A percentile compares a stretch with the other conserved stretches of the same genome.
These are phyloP conservation scores for Mercurialis annua DNA, from an alignment of 345 rosid genomes.

Conservation along the genomic window DNA sequence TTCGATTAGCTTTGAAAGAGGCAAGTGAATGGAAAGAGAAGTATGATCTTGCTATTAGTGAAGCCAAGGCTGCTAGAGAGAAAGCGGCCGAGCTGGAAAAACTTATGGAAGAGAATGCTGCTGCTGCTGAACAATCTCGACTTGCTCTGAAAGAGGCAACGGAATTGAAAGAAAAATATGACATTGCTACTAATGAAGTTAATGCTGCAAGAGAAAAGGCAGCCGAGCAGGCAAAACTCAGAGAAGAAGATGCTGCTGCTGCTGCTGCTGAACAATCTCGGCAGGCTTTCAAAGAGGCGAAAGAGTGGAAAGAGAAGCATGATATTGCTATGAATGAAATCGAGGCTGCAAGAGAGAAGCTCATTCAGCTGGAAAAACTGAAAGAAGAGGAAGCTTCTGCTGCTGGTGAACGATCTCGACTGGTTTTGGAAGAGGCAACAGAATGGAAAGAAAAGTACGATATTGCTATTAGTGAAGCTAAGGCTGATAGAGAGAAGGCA, in stretches of 20 bases:
- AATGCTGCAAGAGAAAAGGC: constrained; percentile 23
- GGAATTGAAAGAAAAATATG: constrained; percentile 42
- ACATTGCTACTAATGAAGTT: constrained; percentile 28
- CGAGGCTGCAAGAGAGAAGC: constrained; percentile 17
- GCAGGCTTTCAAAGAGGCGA: constrained; percentile 19
- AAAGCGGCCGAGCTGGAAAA: constrained; percentile 17
- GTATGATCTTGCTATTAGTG: constrained; percentile 32
- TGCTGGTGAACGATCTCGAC: constrained; percentile 8
- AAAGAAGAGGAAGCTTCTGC: constrained; percentile 6
- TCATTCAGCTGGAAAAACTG: constrained; percentile 7
- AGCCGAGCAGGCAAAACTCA: not conserved
- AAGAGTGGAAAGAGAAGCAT: constrained; percentile 41
- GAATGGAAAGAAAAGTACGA: constrained; percentile 43
- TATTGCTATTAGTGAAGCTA: constrained; percentile 26
- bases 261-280: constrained; percentile 9
- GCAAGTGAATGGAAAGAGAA: constrained; percentile 39
- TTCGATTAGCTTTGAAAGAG: constrained; percentile 13
- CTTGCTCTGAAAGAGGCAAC: constrained; percentile 18
- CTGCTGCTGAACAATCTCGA: constrained; percentile 7
- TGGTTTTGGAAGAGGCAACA: constrained; percentile 17
- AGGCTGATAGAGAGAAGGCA: constrained; percentile 23
- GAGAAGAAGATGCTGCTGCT: constrained; percentile 10
- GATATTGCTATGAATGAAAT: constrained; percentile 30
- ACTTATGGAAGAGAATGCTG: constrained; percentile 14
- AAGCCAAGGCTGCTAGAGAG: constrained; percentile 24